Base-by-base conservation (phyloP, 2,329 filamentous ascomycete genomes). In the Atkinsonella hypoxylon region DNA sequence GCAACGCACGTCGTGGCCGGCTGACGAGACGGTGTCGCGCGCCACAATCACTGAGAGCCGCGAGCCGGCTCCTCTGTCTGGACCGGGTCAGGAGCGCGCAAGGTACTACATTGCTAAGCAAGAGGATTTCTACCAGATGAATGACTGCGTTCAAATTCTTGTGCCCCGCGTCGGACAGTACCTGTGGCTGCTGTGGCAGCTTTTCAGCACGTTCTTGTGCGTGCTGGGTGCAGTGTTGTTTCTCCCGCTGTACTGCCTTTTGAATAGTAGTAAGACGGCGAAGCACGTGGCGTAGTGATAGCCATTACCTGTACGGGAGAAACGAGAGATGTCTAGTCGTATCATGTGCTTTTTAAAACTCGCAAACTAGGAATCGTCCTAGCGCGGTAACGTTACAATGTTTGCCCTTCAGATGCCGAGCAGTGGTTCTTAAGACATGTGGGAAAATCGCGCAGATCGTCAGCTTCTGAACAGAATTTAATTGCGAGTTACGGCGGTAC, bases 61-160 rank as follows among this genome's bases (percentile, higher is more conserved):
- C 43, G 26, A 57, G 45, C 48, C 56, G 15, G n/a, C 51, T 13
- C 40, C 53, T 36, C 32, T 58, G 34, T 40, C 54, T 5, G 38
- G 60, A 15, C 54, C 55, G 4, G 53, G 55, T 17, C 52, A 54
- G 2, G 59, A 59, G 34, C 59, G 51, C n/a, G 51, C 55, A 18
- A 62, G 56, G 32, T 93, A 89, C 68, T 86, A 83, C 62, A 90
- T 95, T 55, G 66, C 73, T 7, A 77, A 74, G 17, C 89, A 95
- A 63, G 82, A 94, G 56, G 89, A 95, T 62, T 68, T 90, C 8
- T 95, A 95, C 61, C 87, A 91, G 59, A 73, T 81, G 1, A 83
- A 81, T 46, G 84, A 95, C 57, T 83, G 83, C 55, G 70, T 91
- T 54, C 83, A 83, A 58, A 93, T 94, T 61, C 58, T 90, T 17